Base-by-base conservation (phyloP, 352 stramenopile species). In the Globisporangium yorkense region DNA sequence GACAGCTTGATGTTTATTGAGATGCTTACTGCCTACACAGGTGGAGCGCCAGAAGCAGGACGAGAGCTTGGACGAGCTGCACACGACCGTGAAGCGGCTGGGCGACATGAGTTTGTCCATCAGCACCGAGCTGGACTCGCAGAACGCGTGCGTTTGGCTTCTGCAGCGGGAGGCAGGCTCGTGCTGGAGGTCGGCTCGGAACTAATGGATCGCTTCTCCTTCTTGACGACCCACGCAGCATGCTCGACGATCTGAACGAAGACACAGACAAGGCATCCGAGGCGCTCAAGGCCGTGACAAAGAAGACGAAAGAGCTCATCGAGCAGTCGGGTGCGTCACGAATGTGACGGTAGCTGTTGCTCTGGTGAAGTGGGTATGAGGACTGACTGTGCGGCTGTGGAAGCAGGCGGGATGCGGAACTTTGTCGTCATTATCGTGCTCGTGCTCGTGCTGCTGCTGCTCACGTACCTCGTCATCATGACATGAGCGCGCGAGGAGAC, bases 391-490 rank as follows among this genome's bases (percentile, higher is more conserved):
- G n/a, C n/a, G 20, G 44, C 10, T 59, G 24, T n/a, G 37, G 41
- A 15, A 9, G 51, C 57, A 88, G 81, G 84, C 51, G 84, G 84
- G 56, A 82, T 94, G 75, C 88, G 90, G 68, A 94, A 89, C 57
- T 89, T 92, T 56, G 74, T 90, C 54, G 74, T 94, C 52, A 92
- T 94, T 74, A 90, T 93, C 66, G 84, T 88, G 68, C 72, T 93
- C 18, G 80, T 88, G 55, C 67, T 94, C 29, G 81, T 94, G 60
- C 62, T 94, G 66, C 71, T 94, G 48, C 67, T 94, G 58, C 75
- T 94, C 62, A 94, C 84, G 62, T 92, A 92, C 69, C 73, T 92
- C 61, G 84, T 92, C 61, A 92, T 92, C 61, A 94, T 93, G 84
- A 91, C 80, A 73, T 91, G 70, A 87, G 20, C 10, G 37, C 37